phyloP scores from a whole-genome alignment of 306 rosid genomes.

The Trichosanthes truncata region DNA sequence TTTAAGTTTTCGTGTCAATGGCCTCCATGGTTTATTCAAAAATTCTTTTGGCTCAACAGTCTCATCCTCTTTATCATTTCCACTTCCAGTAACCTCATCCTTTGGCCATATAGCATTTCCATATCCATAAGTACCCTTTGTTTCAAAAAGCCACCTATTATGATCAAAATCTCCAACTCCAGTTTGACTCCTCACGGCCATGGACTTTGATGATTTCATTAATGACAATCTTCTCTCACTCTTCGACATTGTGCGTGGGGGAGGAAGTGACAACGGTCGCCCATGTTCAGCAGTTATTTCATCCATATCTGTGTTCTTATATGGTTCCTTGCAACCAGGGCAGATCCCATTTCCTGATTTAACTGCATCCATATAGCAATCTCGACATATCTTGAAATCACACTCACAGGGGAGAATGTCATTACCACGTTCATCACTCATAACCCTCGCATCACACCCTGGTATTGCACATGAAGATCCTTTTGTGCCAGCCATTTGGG shows the following conservation, averaged over 20 bases:
- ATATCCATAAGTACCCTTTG: slow-evolving; percentile 91
- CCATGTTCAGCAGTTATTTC: slow-evolving; percentile 50
- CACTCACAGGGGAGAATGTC: slow-evolving; percentile 95
- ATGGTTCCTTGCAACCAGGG: slow-evolving; percentile 81
- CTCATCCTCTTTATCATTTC: slow-evolving; percentile 34
- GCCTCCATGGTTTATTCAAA: slow-evolving; percentile 78
- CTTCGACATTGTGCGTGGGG: slow-evolving; percentile 59
- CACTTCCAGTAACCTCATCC: slow-evolving; percentile 62
- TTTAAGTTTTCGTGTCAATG: slow-evolving; percentile 75
- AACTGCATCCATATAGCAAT: slow-evolving; percentile 74
- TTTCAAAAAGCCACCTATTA: slow-evolving; percentile 86
- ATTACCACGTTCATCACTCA: slow-evolving; percentile 73
- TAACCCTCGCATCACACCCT: slow-evolving; percentile 87
- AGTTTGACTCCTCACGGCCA: slow-evolving; percentile 71
- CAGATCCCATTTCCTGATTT: slow-evolving; percentile 68
- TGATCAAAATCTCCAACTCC: slow-evolving; percentile 70
- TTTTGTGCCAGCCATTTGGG: slow-evolving; percentile 93
- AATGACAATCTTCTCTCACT: slow-evolving; percentile 73
- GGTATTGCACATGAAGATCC: slow-evolving; percentile 79
- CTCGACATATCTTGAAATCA: slow-evolving; percentile 88
- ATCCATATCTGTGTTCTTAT: slow-evolving; percentile 66
- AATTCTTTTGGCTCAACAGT: slow-evolving; percentile 49
- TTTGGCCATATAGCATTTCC: slow-evolving; percentile 98
- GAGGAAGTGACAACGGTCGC: slow-evolving; percentile 61
- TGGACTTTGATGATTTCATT: slow-evolving; percentile 81